Conservation (phyloP, 305 asterid species). For the Fraxinus velutina region DNA sequence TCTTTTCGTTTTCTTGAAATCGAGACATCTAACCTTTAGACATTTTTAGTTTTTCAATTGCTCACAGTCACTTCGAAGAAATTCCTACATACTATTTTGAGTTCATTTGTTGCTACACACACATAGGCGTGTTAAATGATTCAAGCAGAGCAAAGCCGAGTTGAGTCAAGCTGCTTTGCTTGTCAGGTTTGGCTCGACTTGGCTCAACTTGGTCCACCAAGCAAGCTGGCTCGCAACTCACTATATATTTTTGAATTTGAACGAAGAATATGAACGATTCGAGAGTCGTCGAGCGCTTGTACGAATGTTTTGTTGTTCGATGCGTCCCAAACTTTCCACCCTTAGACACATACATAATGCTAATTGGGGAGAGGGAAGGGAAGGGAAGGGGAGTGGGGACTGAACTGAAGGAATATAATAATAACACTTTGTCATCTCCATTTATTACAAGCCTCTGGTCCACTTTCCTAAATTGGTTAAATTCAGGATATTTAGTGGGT, state of each 20-base stretch:
- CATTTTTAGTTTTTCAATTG: background rate
- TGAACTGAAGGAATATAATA: background rate
- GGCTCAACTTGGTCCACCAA: background rate
- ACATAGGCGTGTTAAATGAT: background rate
- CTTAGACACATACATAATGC: background rate
- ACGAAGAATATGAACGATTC: background rate
- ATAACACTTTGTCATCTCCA: slow-evolving; percentile 21
- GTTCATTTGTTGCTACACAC: background rate
- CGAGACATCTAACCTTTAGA: background rate
- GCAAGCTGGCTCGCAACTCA: background rate
- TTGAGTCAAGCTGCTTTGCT: background rate
- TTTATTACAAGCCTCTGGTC: background rate
- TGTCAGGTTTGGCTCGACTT: background rate
- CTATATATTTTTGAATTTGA: background rate
- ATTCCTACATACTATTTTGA: background rate
- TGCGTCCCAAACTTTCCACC: background rate
- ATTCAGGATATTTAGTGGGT: slow-evolving; percentile 36
- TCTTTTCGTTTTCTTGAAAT: background rate
- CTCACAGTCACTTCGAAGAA: background rate
- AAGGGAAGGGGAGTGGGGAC: background rate
- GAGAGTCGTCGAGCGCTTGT: background rate
- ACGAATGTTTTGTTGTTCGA: background rate
- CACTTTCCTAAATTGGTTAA: slow-evolving; percentile 32
- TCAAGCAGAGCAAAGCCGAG: too few species aligned
- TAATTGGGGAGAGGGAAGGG: background rate